A percentile compares a stretch with the other conserved stretches of the same genome.
These are phyloP conservation scores for Casuarina glauca DNA, from an alignment of 306 rosid genomes.

Conservation along the genomic window DNA sequence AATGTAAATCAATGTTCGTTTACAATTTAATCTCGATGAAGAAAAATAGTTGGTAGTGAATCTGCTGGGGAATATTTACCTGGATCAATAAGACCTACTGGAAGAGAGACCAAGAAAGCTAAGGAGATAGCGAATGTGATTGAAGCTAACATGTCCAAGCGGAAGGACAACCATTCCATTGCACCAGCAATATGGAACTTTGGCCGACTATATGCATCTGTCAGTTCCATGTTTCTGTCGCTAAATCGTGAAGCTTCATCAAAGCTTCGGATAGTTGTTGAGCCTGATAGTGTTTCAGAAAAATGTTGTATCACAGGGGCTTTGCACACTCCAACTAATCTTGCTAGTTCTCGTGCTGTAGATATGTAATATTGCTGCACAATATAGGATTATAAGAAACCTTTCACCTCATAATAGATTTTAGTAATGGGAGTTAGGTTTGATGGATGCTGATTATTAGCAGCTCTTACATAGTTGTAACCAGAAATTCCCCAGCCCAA, in stretches of 20 bases:
- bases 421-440: neutral
- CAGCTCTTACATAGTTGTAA: neutral
- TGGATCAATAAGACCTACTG: conserved; percentile 58
- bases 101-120: conserved; percentile 67
- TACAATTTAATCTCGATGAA: neutral
- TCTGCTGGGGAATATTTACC: conserved; percentile 41
- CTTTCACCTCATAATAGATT: neutral
- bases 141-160: conserved; percentile 65
- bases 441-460: neutral
- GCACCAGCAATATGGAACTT: conserved; percentile 55
- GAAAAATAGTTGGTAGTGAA: neutral
- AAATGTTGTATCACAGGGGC: conserved; percentile 90
- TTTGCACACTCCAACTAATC: conserved; percentile 77
- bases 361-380: conserved; percentile 69
- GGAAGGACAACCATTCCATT: conserved; percentile 73
- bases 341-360: conserved; percentile 69
- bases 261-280: conserved; percentile 76
- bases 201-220: conserved; percentile 68
- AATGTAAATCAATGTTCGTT: neutral
- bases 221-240: conserved; percentile 63
- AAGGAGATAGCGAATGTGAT: conserved; percentile 60
- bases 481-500: neutral
- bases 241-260: conserved; percentile 69
- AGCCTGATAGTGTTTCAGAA: conserved; percentile 78
- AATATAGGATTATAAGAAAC: conserved; percentile 14